Evolutionary conservation across 2,329 filamentous ascomycete species (phyloP), one percentile per base, ranked within the genome.

Genomic region (Zymoseptoria passerinii): DNA sequence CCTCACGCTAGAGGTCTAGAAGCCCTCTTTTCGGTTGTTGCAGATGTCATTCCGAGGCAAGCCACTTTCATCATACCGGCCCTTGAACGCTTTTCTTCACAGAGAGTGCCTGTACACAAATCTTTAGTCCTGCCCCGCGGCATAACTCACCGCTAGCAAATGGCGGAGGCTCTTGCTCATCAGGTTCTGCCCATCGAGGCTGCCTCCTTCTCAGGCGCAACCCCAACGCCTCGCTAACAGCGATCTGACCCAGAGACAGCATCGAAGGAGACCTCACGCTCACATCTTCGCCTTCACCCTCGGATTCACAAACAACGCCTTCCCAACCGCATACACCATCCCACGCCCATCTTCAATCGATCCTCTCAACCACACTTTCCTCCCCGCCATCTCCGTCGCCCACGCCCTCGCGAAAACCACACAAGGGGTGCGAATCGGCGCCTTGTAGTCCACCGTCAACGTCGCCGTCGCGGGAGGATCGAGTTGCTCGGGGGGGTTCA

Each of bases 401-500:
- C 67, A 67, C 3, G 61, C 53, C 23, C 67, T 54, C 8, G 58
- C 62, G 10, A 66, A 23, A 9, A 66, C 18, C 3, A 68, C 58
- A 16, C 58, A 55, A 5, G 66, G 66, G 27, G 63, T 67, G 6
- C 10, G 44, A 18, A 67, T 56, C 2, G 65, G 65, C 18, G 57
- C 58, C 52, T 64, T 61, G 35, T 67, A 68, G 23, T 67, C 63
- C 5, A 65, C 61, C 9, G 59, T 64, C 59, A 67, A 54, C 5
- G 55, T 61, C 29, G 65, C 67, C 16, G 67, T 67, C 4, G 66
- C 63, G 4, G 62, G 63, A 13, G 65, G 63, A 6, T 53, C 53
- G 7, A 20, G 8, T 18, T 49, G 23, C 9, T 52, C 53, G 9
- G 28, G 50, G 9, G 28, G 50, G 10, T 58, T 51, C 10, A 18